Evolutionary conservation across 805 yeast genomes (phyloP), one percentile per base, ranked within the genome.

Genomic region (Wickerhamiella domercqiae): DNA sequence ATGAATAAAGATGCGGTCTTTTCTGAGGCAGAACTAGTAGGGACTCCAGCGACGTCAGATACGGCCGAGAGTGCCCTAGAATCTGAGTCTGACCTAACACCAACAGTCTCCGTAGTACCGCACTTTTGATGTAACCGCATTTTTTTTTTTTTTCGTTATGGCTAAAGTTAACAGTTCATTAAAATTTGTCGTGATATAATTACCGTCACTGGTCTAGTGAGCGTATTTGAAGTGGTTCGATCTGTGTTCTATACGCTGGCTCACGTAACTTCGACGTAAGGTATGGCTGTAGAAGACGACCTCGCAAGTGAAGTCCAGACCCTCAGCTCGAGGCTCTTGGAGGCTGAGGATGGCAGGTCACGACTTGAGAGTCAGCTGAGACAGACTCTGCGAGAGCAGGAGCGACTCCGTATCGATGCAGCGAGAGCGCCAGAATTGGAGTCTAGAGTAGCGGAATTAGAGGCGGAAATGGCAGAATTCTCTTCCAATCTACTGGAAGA

Each of bases 391-490:
- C 46, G 49, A 13, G 57, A 52, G 21, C 28, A 22, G 25, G 32
- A n/a, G 9, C 9, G 29, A 11, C 22, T 33, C 22, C 20, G 26
- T 22, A 17, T 11, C 18, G 38, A 41, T 22, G 18, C 15, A 16
- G 34, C 30, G 17, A 50, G 34, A 36, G 45, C 17, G 45, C 49
- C 32, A 14, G 39, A 29, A 39, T 40, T 28, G 35, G 35, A 39
- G 39, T 30, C 19, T 35, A 38, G 38, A 19, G 31, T 34, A 11
- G 28, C 17, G 14, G 37, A 80, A 42, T 69, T 76, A n/a, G 67
- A 75, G 52, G 72, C 70, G 30, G 67, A 66, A 29, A 78, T 76
- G 32, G 52, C 59, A 11, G 59, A 59, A 39, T 69, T 77, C 9
- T 66, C 75, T 51, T 72, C 71, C 24, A 63, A 64, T 41, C 73